Base-by-base conservation (phyloP, 2,329 filamentous ascomycete genomes). In the Alternaria triticina region DNA sequence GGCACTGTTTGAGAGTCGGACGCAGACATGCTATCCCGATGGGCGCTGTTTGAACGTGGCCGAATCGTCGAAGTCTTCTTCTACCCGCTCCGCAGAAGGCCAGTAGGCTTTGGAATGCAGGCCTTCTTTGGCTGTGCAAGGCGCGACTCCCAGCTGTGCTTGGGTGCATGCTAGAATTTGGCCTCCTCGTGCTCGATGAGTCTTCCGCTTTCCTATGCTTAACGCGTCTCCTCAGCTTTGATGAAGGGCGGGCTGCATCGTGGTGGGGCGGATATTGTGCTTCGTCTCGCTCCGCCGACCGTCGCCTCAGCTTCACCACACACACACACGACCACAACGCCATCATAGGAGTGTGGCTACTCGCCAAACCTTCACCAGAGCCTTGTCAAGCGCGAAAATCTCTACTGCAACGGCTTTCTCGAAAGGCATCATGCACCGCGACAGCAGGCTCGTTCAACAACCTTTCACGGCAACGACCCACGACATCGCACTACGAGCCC, bases 211-310 rank as follows among this genome's bases (percentile, higher is more conserved):
- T 2, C 3, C 17, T 3, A n/a, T 6, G 28, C 12, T 27, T 6
- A 2, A 4, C 5, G 11, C 11, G 9, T 11, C 13, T 36, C 20
- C 27, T 17, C 27, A 51, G 8, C 17, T 0, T 33, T 4, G n/a
- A 40, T 7, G 4, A 28, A 25, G 44, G 7, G 22, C 20, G 36
- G 36, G 36, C 15, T 40, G 10, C 45, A 57, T 49, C 54, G 13
- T 50, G 28, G 55, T 17, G 55, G 55, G 55, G 55, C 23, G 43
- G n/a, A 30, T 50, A 45, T 30, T 20, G 43, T 30, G 30, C 55
- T 57, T 43, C 54, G 28, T 51, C 15, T 49, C 55, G 40, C 30
- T 23, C 28, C 22, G 11, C 8, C 22, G 27, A 22, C 23, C 13
- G 55, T 17, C 44, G 45, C 55, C 15, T 23, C 22, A 36, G 13